Evolutionary conservation across 305 asterid genomes (phyloP).

Genomic region (Fraxinus paxiana): DNA sequence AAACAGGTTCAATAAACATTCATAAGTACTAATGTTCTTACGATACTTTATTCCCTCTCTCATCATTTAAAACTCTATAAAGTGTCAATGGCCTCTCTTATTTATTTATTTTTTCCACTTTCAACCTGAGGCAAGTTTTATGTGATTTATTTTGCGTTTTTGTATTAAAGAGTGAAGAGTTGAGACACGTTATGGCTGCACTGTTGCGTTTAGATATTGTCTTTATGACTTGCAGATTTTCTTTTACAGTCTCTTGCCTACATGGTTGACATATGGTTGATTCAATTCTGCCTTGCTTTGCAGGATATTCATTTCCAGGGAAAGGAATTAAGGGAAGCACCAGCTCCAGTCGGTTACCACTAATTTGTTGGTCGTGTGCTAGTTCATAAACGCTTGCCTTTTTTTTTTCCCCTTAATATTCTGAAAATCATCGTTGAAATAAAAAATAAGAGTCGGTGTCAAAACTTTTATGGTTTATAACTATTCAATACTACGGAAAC

Average conservation of each 20-base stretch:
- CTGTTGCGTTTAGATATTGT: background rate
- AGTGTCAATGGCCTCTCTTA: no score
- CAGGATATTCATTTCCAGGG: conserved; percentile 84
- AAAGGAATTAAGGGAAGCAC: conserved; percentile 51
- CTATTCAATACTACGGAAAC: background rate
- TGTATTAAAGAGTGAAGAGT: no score
- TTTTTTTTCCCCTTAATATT: no score
- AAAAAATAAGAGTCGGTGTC: no score
- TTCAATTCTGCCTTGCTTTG: background rate
- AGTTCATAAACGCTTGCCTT: background rate
- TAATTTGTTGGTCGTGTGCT: background rate
- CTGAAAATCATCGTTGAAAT: background rate
- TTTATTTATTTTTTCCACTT: no score
- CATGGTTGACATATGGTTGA: background rate
- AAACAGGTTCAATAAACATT: background rate
- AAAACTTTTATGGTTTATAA: no score
- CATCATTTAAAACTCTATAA: background rate
- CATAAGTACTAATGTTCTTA: background rate
- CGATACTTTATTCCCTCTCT: background rate
- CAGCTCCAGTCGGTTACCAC: background rate
- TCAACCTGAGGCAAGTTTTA: no score
- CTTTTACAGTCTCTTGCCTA: background rate
- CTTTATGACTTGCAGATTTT: background rate
- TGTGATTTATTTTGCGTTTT: no score
- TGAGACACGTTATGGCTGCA: background rate